A percentile compares a stretch with the other conserved stretches of the same genome.
Evolutionary conservation across 306 rosid species (phyloP).

Genomic region (Dryas octopetala): DNA sequence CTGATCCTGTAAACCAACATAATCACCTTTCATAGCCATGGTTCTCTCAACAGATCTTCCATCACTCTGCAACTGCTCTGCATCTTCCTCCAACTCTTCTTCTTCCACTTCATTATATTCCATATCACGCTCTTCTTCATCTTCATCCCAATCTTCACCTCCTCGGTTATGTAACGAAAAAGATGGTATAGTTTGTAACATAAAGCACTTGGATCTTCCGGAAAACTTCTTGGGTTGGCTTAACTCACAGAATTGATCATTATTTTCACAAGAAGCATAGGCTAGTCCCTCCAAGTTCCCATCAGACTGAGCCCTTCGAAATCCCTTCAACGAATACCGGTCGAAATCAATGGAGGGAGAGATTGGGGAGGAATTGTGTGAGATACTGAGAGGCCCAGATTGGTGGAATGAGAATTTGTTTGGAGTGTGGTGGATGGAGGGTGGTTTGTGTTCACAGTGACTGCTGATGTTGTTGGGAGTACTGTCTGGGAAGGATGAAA

Average conservation of each 20-base stretch:
- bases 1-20: conserved; percentile 19
- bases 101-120: conserved; percentile 47
- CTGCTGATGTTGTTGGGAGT: conserved; percentile 34
- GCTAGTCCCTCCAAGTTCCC: conserved; percentile 67
- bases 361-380: conserved; percentile 68
- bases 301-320: conserved; percentile 79
- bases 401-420: conserved; percentile 41
- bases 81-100: conserved; percentile 38
- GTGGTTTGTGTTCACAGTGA: conserved; percentile 41
- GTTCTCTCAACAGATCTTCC: background rate
- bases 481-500: conserved; percentile 49
- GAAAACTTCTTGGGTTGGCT: conserved; percentile 26
- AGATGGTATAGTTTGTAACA: conserved; percentile 64
- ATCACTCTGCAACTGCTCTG: conserved; percentile 7
- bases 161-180: conserved; percentile 25
- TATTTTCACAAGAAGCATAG: conserved; percentile 35
- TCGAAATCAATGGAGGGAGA: conserved; percentile 60
- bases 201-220: conserved; percentile 27
- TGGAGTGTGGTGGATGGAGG: conserved; percentile 35
- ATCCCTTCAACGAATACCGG: conserved; percentile 37
- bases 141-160: conserved; percentile 27
- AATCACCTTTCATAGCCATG: conserved; percentile 16
- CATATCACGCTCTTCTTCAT: conserved; percentile 40
- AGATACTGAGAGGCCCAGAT: conserved; percentile 35
- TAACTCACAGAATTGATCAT: conserved; percentile 32